These are phyloP conservation scores for Eucalyptus regnans DNA, from an alignment of 345 rosid genomes.

Conservation along the genomic window DNA sequence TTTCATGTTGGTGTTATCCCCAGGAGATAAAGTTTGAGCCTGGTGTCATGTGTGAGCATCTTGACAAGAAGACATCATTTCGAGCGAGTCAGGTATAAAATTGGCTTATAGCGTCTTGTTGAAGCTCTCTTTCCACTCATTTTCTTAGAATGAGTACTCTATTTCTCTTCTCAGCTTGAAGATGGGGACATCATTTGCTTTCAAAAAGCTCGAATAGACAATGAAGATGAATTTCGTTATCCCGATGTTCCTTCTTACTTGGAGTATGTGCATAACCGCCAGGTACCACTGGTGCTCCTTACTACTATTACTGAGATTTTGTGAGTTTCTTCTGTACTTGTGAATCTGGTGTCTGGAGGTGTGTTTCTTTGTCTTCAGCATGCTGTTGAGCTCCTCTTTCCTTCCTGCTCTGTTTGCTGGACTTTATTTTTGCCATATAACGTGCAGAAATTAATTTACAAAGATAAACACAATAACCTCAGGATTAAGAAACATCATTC, in stretches of 20 bases:
- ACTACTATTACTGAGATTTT: background rate
- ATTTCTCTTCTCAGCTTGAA: slow-evolving; percentile 46
- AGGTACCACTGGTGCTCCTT: slow-evolving; percentile 27
- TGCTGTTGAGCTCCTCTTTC: background rate
- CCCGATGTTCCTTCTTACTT: slow-evolving; percentile 82
- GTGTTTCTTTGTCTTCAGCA: background rate
- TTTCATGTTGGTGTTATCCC: background rate
- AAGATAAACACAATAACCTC: background rate
- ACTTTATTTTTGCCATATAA: background rate
- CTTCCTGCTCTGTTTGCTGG: background rate
- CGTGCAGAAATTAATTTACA: background rate
- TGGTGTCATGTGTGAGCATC: slow-evolving; percentile 82
- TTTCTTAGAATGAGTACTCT: background rate
- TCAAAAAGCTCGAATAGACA: slow-evolving; percentile 54
- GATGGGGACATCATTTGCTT: slow-evolving; percentile 97
- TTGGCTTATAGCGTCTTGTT: background rate
- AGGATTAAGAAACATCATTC: background rate
- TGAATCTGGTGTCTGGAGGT: background rate
- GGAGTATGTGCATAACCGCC: slow-evolving; percentile 93
- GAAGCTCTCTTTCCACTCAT: background rate
- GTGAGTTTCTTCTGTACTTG: background rate
- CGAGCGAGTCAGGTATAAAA: slow-evolving; percentile 54
- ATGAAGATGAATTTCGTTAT: slow-evolving; percentile 44
- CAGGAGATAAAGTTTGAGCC: slow-evolving; percentile 98
- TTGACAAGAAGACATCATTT: slow-evolving; percentile 69